Base-by-base conservation (phyloP, 306 rosid genomes). In the Casuarina equisetifolia region DNA sequence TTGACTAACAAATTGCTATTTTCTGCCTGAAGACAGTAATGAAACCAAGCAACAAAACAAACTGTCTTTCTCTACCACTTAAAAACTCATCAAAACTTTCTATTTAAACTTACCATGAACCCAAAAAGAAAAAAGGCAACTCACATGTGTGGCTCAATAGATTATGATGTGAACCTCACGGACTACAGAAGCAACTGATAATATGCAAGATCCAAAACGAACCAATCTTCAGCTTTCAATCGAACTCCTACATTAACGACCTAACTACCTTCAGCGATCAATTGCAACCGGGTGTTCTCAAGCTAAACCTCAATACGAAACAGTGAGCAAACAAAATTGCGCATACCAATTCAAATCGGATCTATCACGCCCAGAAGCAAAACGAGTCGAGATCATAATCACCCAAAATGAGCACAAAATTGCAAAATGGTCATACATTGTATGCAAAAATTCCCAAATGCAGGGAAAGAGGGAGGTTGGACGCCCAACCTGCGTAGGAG, bases 401-500 rank as follows among this genome's bases (percentile, higher is more conserved):
- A 39, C 39, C 53, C 45, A 19, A 45, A 20, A 4, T 11, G 54
- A 70, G 51, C 35, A 71, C 38, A 76, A 46, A 72, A 82, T n/a
- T 42, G 36, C 10, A 19, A 70, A 64, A 68, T 62, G 39, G 4
- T 19, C 9, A 40, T 1, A 54, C 71, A 67, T 61, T 35, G 35
- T 5, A 61, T 2, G 5, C 16, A 25, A 3, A 57, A 0, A 25
- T 48, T 48, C 50, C 36, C 17, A 25, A 38, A 72, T 3, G 57
- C 4, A 43, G 32, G 42, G n/a, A 11, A 9, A 43, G 3, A 44
- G 53, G 32, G 46, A 79, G 46, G 42, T 53, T 54, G 48, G 3
- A 5, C 1, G 40, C 19, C 32, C 10, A 6, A 70, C 98, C 96
- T 82, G 93, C 16, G 95, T 74, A 45, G 90, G 82, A 44, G 88